Base-by-base conservation (phyloP, 2,329 filamentous ascomycete genomes). In the Colletotrichum liriopes region DNA sequence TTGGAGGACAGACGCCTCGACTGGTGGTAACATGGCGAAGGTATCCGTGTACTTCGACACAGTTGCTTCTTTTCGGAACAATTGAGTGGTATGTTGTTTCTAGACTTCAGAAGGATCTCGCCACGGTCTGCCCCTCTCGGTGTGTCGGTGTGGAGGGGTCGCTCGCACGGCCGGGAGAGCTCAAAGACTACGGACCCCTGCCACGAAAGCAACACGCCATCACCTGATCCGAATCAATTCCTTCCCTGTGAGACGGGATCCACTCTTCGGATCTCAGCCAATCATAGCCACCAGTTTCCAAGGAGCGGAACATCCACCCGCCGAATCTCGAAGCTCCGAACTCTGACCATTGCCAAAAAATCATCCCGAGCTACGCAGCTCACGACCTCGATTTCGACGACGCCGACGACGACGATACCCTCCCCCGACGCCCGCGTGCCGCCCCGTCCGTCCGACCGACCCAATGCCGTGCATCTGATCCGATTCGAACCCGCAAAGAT, bases 1-100 rank as follows among this genome's bases (percentile, higher is more conserved):
- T 64, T 85, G 79, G 1, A 92, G 78, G 23, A 92, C 81, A 0
- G 84, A 75, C 11, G 87, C 83, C 26, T 92, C 89, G 11, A 92
- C 80, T 0, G 89, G 89, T 0, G 90, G 90, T 2, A 92, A 80
- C 89, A 91, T 91, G 2, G 49, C 49, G 37, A 4, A 2, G 26
- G 1, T 35, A 2, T 29, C 29, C 41, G 3, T 39, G 11, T 4
- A 16, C 39, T 23, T 8, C 41, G 18, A 1, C 9, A 11, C 9
- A 0, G 5, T 9, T 5, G 7, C 1, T 52, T 23, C n/a, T 16
- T 20, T 9, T 2, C 14, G 5, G 18, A 11, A 7, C 2, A 0
- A 9, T 11, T 11, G 8, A 16, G 18, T 41, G 6, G 26, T 23
- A 9, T 47, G 1, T 12, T 9, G 12, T 16, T 9, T 6, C 8